Evolutionary conservation across 2,329 filamentous ascomycete species (phyloP), one percentile per base, ranked within the genome.

Genomic region (Phyllosticta ampelicida): DNA sequence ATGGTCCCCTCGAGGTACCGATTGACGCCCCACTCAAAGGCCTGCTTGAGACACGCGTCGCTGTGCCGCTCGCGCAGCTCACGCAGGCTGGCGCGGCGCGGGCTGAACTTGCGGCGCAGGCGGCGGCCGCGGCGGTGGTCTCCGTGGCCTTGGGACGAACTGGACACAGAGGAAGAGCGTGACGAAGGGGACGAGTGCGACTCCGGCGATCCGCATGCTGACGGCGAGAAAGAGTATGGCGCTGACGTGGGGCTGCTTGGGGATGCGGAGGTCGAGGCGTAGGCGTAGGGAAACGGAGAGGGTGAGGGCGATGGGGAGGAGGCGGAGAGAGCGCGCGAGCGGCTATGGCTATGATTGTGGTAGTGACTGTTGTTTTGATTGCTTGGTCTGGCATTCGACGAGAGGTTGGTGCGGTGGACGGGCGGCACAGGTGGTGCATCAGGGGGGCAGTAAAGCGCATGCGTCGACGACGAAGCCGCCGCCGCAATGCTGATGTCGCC

Each of bases 111-210:
- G 13, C 63, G 62, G 36, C 64, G 62, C 19, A 68, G 60, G 11
- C 60, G 62, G 28, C 62, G 64, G 36, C 30, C 9, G 51, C 10
- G 16, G 44, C 20, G 6, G n/a, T n/a, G n/a, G n/a, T n/a, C n/a
- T 8, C 10, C 48, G 4, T 48, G 5, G 26, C 23, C 28, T n/a
- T 19, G 36, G 3, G 49, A 5, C n/a, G n/a, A n/a, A n/a, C n/a
- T n/a, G 23, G 56, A 30, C 26, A n/a, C n/a, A n/a, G 51, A 50
- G 16, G 36, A 54, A 18, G 60, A 19, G 59, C 58, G 8, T 52
- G 58, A 44, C 55, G 61, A 50, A 9, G 51, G 10, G 9, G 30
- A 11, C 30, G 92, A 97, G 75, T 16, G 36, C 10, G 29, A 36
- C 30, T 92, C 97, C 75, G 36, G 36, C 10, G 29, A 36, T 6